Conservation (phyloP, 768 basidiomycete species). For the Tulasnella sp. region DNA sequence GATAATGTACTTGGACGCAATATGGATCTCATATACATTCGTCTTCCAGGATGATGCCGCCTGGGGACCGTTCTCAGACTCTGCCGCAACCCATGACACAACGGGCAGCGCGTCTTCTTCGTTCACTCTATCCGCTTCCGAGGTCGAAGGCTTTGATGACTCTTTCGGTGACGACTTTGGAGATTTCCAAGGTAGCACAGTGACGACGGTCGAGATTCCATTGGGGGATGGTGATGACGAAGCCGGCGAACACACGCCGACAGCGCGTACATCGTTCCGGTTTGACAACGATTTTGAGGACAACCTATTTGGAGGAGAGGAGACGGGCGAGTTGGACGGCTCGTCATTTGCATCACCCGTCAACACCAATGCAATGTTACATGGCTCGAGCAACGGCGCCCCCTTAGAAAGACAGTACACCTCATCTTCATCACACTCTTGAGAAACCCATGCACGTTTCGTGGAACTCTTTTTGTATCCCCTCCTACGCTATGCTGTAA, state of each 20-base stretch:
- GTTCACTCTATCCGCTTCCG: constrained; percentile 44
- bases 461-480: neutral
- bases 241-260: constrained; percentile 41
- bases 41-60: constrained; percentile 37
- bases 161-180: constrained; percentile 57
- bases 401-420: neutral
- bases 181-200: constrained; percentile 51
- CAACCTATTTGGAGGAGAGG: neutral
- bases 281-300: constrained; percentile 16
- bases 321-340: neutral
- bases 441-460: neutral
- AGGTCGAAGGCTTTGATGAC: constrained; percentile 54
- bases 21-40: neutral
- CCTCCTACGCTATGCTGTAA: neutral
- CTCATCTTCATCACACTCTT: neutral
- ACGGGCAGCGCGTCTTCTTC: constrained; percentile 38
- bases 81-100: constrained; percentile 20
- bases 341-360: too few species aligned
- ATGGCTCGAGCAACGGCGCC: constrained; percentile 1
- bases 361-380: neutral
- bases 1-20: neutral
- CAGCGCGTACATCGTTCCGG: constrained; percentile 48
- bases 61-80: constrained; percentile 76
- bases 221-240: constrained; percentile 29
- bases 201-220: constrained; percentile 5